Base-by-base conservation (phyloP, 176 grass and related monocot genomes). In the Oryza coarctata region DNA sequence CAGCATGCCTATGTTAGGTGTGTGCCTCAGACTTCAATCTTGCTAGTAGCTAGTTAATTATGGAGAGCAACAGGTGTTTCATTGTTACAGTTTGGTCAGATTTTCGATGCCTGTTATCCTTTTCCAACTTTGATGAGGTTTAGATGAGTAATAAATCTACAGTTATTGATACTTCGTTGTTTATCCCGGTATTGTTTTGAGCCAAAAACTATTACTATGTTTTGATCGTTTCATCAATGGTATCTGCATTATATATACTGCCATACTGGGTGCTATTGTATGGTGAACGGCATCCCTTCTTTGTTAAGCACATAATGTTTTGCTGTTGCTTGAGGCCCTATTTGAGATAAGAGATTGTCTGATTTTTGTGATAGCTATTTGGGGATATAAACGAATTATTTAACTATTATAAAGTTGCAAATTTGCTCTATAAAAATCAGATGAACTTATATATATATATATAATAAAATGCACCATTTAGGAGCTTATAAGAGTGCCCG, bases 21-120 rank as follows among this genome's bases (percentile, higher is more conserved):
- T n/a, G n/a, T n/a, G 64, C 39, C 23, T 64, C 49, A 70, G 63
- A 62, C 49, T 4, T 49, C 47, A 70, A 87, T 70, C 78, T 82
- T 76, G 30, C 12, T 76, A 75, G 74, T 47, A 64, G 47, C 41
- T 86, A 69, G 84, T 60, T 39, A 31, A 68, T 26, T 47, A 60
- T 25, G 58, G 65, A 83, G 79, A 90, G 79, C 23, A 66, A 25
- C 62, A 50, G 79, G 36, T 40, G 45, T 82, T 89, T 47, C 79
- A 66, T 28, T 83, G 68, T 68, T 72, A 57, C n/a, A 23, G 10
- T 85, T 70, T 76, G 52, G 72, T 89, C 40, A 29, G 63, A 71
- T 57, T 85, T 85, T 80, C 27, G 57, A 38, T 70, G 63, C 31
- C 9, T 55, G 78, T 27, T 62, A 73, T 72, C 18, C 52, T 44